Evolutionary conservation across 768 basidiomycete species (phyloP), one percentile per base, ranked within the genome.

Genomic region (Tulasnella sp.): DNA sequence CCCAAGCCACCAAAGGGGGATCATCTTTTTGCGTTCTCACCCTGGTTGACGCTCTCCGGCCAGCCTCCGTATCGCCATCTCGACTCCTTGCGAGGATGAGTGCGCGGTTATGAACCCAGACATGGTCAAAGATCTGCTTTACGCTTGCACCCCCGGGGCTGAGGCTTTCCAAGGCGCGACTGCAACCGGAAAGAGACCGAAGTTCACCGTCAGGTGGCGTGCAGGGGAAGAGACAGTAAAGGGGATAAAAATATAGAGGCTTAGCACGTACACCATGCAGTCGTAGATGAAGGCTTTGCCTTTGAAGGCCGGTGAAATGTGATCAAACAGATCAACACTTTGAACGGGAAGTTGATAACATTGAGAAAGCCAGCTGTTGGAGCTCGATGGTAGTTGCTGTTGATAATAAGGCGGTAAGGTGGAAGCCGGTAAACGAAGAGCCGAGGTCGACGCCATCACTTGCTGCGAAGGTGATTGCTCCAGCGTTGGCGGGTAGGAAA

Each of bases 1-100:
- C 46, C 16, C 12, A 46, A 54, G 54, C 54, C 54, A 54, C 54
- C 24, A 54, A 54, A 54, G 4, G 11, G 50, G 60, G 3, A 37
- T 69, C 37, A 37, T 37, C 2, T 37, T 6, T 37, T 37, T 37
- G 37, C 37, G 37, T 69, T 37, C 28, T 69, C 34, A 69, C 64
- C 64, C 37, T 69, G 6, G 64, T 69, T 12, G 64, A 69, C 16
- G 64, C 3, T 31, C 64, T 28, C 37, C 64, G 64, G 34, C 64
- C 28, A 12, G 64, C 64, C 34, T 69, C 64, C 31, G 64, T 69
- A 20, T 69, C 64, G 18, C 64, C 64, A 6, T 69, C 64, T 18
- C 64, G 64, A 69, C 64, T 69, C 34, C 64, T 28, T 18, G 64
- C 64, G 64, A 69, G 64, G 18, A 69, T 69, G 64, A 69, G 37